Evolutionary conservation across 805 yeast species (phyloP), one percentile per base, ranked within the genome.

Genomic region (Wickerhamiella kazuoi): DNA sequence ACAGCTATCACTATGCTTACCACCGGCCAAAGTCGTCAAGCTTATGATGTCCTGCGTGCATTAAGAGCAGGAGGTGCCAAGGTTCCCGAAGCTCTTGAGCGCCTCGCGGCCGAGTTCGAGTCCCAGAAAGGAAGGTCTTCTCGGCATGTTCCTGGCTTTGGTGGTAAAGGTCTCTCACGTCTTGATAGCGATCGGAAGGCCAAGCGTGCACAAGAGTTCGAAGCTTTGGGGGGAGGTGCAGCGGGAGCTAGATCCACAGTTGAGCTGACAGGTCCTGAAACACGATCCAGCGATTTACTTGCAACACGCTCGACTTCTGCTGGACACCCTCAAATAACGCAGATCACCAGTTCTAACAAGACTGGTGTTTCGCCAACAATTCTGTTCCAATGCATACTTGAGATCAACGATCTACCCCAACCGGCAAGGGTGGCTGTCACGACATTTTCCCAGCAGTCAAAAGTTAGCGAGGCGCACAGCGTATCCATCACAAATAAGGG

Each of bases 401-500:
- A 73, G 39, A 74, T 84, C 46, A 84, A 84, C 49, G 95, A 86
- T 53, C 63, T 82, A 29, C 94, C 95, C 0, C 84, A 53, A 33
- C 34, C 40, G 29, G 54, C 54, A 0, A 36, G 55, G 21, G 44
- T 46, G 41, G 41, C 44, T 2, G 54, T 47, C 8, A 72, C 84
- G 3, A 76, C 74, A 48, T 68, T 77, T 28, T 76, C 76, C 1
- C 75, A 72, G 34, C 60, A 78, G 30, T 55, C 70, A 1, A 71
- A 71, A 49, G 68, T 84, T 35, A 73, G 72, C 34, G 93, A 83
- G 37, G 62, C 72, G 36, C 76, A 90, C 0, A 69, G 76, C 1
- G 72, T 83, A 3, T 74, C 93, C 9, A 73, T 83, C 37, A 83
- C 94, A 2, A 74, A 74, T 39, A 79, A 76, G 52, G 96, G 96